Evolutionary conservation across 2,329 filamentous ascomycete genomes (phyloP).

Genomic region (Zasmidium angulare): DNA sequence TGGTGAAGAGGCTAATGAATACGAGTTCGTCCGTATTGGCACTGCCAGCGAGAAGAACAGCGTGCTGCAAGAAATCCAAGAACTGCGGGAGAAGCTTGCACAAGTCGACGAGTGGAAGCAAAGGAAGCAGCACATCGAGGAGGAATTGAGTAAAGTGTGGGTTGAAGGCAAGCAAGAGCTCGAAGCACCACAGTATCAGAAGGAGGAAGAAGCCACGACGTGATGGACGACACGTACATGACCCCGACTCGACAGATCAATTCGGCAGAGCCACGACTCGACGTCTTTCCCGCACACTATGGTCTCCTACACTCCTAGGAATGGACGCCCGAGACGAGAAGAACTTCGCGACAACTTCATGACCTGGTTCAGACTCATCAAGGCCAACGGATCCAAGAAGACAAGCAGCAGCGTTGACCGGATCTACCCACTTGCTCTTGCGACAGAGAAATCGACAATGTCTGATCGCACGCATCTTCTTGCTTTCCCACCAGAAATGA

Average conservation of each 20-base stretch:
- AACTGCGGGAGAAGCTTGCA: conserved; percentile 74
- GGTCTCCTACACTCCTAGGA: no score
- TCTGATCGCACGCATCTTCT: no score
- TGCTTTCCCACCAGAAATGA: background rate
- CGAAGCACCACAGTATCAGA: conserved; percentile 19
- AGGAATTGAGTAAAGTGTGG: conserved; percentile 69
- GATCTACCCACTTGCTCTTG: no score
- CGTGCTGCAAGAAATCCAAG: conserved; percentile 85
- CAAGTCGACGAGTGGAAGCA: conserved; percentile 83
- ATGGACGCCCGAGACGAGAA: no score
- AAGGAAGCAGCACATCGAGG: conserved; percentile 76
- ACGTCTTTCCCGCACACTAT: no score
- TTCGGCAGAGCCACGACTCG: no score
- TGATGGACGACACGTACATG: background rate
- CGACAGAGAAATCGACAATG: no score
- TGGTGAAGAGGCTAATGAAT: conserved; percentile 78
- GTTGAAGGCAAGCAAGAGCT: conserved; percentile 43
- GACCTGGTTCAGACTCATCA: no score
- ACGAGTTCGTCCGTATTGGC: conserved; percentile 91
- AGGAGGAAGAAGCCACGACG: conserved; percentile 1
- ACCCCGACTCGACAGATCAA: no score
- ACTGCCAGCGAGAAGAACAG: conserved; percentile 90
- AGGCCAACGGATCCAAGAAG: no score
- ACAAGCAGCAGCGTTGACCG: no score
- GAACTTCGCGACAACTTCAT: no score